These are phyloP conservation scores for Plantago ovata DNA, from an alignment of 257 asterid species.

Conservation along the genomic window DNA sequence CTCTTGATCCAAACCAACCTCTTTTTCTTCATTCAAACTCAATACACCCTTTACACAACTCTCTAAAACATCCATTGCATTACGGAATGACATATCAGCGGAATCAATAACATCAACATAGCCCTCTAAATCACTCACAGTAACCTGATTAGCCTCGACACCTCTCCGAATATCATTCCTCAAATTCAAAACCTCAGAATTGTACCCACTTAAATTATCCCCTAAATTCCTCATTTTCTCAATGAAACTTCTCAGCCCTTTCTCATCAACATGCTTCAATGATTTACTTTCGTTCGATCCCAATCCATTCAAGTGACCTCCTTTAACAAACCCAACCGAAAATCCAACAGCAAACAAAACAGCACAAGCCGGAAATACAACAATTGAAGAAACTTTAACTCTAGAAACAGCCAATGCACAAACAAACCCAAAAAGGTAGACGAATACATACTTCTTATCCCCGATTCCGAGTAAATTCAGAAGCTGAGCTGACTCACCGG, in stretches of 20 bases:
- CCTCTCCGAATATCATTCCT: conserved; percentile 43
- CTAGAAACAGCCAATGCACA: conserved; percentile 84
- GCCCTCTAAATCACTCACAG: conserved; percentile 50
- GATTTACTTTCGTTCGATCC: conserved; percentile 34
- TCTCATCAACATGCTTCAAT: conserved; percentile 39
- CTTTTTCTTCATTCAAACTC: conserved; percentile 35
- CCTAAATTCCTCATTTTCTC: conserved; percentile 43
- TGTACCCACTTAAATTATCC: conserved; percentile 31
- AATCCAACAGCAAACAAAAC: conserved; percentile 73
- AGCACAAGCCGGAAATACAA: conserved; percentile 78
- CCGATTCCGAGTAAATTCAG: conserved; percentile 57
- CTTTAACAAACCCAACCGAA: conserved; percentile 64
- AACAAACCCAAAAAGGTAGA: conserved; percentile 73
- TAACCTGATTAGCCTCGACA: conserved; percentile 43
- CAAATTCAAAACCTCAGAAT: conserved; percentile 35
- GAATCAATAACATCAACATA: conserved; percentile 44
- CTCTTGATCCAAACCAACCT: conserved; percentile 31
- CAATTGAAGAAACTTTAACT: conserved; percentile 60
- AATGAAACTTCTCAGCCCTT: conserved; percentile 22
- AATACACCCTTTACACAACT: conserved; percentile 36
- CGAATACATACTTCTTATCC: conserved; percentile 62
- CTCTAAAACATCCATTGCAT: conserved; percentile 42
- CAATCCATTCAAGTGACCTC: conserved; percentile 44
- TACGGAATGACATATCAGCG: conserved; percentile 23
- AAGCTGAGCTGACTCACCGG: conserved; percentile 60